A percentile compares a stretch with the other conserved stretches of the same genome.
Evolutionary conservation across 345 rosid genomes (phyloP).

Genomic region (Kernera saxatilis): DNA sequence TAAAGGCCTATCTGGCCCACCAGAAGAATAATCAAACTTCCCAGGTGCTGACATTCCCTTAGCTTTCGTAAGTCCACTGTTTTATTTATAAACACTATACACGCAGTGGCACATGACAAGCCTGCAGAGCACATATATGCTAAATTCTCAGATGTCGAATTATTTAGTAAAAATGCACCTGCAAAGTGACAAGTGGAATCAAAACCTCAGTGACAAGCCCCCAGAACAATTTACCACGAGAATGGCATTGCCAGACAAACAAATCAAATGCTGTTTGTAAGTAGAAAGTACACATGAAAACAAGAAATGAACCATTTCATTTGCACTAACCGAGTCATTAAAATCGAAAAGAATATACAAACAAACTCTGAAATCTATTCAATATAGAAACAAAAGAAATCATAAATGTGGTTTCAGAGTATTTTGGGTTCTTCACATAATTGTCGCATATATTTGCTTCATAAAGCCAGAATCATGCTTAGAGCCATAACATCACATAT

Average conservation of each 20-base stretch:
- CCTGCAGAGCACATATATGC: conserved; percentile 52
- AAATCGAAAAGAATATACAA: not conserved
- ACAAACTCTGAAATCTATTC: not conserved
- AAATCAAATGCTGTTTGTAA: not conserved
- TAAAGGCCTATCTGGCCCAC: conserved; percentile 73
- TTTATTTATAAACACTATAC: conserved; percentile 40
- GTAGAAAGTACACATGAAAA: not conserved
- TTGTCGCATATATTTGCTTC: not conserved
- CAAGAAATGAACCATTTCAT: not conserved
- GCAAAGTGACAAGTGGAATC: conserved; percentile 31
- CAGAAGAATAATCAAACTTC: conserved; percentile 80
- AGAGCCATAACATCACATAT: not conserved
- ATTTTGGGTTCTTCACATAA: not conserved
- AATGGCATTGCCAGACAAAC: not conserved
- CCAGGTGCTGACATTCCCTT: conserved; percentile 79
- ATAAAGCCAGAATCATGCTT: not conserved
- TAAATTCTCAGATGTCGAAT: conserved; percentile 28
- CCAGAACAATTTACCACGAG: not conserved
- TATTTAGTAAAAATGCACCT: conserved; percentile 36
- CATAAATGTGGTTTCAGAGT: not conserved
- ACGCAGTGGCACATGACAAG: conserved; percentile 68
- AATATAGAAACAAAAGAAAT: not conserved
- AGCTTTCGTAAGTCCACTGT: conserved; percentile 42
- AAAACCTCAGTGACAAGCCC: not conserved
- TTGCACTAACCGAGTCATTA: not conserved